Base-by-base conservation (phyloP, 148 eudicot genomes). In the Limonium bicolor region DNA sequence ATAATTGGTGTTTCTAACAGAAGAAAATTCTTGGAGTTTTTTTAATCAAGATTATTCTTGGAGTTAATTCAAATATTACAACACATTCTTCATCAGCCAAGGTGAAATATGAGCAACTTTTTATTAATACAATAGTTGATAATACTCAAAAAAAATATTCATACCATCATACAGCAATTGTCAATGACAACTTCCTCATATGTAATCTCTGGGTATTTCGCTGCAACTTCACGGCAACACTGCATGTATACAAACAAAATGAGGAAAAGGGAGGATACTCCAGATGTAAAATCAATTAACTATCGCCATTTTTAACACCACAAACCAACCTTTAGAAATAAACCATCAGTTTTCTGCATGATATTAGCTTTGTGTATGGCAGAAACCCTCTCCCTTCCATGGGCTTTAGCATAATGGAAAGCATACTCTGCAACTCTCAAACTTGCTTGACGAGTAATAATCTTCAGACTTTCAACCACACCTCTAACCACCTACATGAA, bases 221-320 rank as follows among this genome's bases (percentile, higher is more conserved):
- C 93, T 43, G 97, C 95, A 45, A 90, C 97, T 70, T 90, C 97
- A 22, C 95, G 88, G 67, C 97, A 90, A 51, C 97, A 90, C 97
- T 90, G 84, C 50, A 59, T 48, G 23, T 41, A 54, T 37, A 38
- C 19, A 55, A 20, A 46, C 15, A 51, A 44, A 22, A 24, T 6
- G 13, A 23, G 7, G 11, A 43, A 14, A 43, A 6, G 7, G 16
- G 28, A 43, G 27, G 30, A 16, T 27, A 47, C 36, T 27, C 18
- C 9, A 28, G 28, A 25, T 9, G 6, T 7, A 35, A 30, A 36
- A 9, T 12, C 27, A 19, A 14, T 27, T n/a, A 28, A 17, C 2
- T 6, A 18, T n/a, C 13, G 11, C 41, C 5, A 59, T 32, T 34
- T 25, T 13, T 31, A 34, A 41, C 3, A 43, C 26, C n/a, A 41